Evolutionary conservation across 345 rosid genomes (phyloP).

Genomic region (Triadica sebifera): DNA sequence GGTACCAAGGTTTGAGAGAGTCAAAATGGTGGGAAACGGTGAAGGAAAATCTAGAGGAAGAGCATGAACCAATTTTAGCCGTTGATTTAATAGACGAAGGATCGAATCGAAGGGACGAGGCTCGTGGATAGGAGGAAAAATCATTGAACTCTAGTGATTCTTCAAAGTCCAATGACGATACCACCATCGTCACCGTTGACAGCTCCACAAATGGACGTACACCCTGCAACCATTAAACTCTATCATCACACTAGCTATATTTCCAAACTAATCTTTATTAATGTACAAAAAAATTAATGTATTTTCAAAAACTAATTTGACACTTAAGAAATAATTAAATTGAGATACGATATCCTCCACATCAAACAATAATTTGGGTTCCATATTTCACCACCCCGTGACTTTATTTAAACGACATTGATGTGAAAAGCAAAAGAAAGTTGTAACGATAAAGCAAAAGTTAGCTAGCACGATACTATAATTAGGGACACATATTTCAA

Average conservation of each 20-base stretch:
- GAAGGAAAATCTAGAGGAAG: constrained; percentile 92
- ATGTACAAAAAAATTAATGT: no score
- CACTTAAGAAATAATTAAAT: no score
- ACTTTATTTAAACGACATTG: not conserved
- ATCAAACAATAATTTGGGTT: no score
- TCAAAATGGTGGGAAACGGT: constrained; percentile 83
- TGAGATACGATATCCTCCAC: no score
- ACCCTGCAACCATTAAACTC: constrained; percentile 45
- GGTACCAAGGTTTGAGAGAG: constrained; percentile 92
- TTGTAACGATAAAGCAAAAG: not conserved
- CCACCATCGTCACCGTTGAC: constrained; percentile 57
- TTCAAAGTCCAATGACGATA: constrained; percentile 73
- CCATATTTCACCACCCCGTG: no score
- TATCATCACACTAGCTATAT: not conserved
- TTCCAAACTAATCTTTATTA: no score
- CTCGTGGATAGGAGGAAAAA: constrained; percentile 57
- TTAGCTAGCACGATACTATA: not conserved
- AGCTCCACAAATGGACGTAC: constrained; percentile 87
- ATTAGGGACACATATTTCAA: not conserved
- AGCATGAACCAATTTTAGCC: constrained; percentile 68
- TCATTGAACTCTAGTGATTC: constrained; percentile 61
- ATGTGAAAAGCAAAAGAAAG: not conserved
- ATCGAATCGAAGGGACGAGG: constrained; percentile 79
- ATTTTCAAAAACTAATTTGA: no score
- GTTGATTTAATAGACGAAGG: constrained; percentile 53